Evolutionary conservation across 2,329 filamentous ascomycete genomes (phyloP), one percentile per base, ranked within the genome.

Genomic region (Fusarium redolens): DNA sequence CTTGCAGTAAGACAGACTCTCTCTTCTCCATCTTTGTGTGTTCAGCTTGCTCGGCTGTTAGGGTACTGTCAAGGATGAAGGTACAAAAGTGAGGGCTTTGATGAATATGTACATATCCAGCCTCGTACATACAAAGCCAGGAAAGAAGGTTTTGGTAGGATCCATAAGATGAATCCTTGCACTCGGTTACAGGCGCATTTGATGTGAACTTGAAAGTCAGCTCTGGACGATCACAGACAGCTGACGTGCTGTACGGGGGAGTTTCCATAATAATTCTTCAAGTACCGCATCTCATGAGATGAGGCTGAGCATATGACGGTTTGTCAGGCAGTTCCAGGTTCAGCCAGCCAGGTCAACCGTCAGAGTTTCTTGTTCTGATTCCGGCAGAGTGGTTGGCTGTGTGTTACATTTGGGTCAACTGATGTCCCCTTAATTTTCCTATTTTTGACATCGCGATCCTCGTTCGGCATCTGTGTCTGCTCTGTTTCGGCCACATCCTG

Each of bases 341-440:
- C 69, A 72, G 69, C 65, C 63, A 71, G 69, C 68, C 69, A 37
- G 54, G 69, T 65, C 69, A 50, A 33, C 59, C 50, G 44, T 68
- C 31, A 35, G 66, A 45, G 52, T 63, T 73, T 71, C 44, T 60
- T 56, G 40, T 57, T 45, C 38, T 68, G 44, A 31, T 31, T 60
- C 56, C 64, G 64, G 60, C 18, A 54, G 22, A 60, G 25, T 63
- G 56, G 56, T 59, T 71, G 70, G 61, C 40, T 45, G 35, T 35
- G 28, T 22, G 15, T 38, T 71, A 14, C 38, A 65, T 58, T 65
- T 35, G 31, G 51, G 35, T 73, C 56, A 40, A 58, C 57, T 73
- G 47, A 73, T 71, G 12, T 55, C 15, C 48, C 35, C 17, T 71
- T 50, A 18, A 40, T 47, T 67, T 61, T 25, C 48, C 61, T 43